These are phyloP conservation scores for Thielaviopsis euricoi DNA, from an alignment of 2,329 filamentous ascomycete species.

Conservation along the genomic window DNA sequence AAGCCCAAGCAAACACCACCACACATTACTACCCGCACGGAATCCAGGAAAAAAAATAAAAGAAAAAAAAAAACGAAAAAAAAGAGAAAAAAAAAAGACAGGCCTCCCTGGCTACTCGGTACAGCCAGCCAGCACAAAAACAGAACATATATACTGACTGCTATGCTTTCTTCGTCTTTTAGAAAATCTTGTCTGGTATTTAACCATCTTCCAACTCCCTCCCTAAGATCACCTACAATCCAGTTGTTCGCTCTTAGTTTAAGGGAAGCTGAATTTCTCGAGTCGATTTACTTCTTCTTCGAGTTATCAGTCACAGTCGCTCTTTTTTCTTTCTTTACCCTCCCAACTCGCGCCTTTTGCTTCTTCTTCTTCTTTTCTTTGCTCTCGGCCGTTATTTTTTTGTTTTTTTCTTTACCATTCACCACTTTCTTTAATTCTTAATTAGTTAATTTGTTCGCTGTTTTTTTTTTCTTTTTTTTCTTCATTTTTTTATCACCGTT, in stretches of 20 bases:
- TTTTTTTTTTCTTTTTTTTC: conserved; percentile 3
- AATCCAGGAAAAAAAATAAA: no score
- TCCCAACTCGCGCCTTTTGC: background rate
- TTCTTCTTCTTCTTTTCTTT: background rate
- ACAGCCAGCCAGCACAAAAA: background rate
- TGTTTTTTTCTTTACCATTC: conserved; percentile 6
- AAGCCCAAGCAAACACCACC: no score
- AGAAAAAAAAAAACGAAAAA: no score
- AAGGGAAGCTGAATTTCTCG: conserved; percentile 12
- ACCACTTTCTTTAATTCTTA: conserved; percentile 12
- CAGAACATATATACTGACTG: conserved; percentile 6
- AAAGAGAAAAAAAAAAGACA: no score
- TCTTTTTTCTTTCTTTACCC: conserved; percentile 11
- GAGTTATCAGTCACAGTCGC: conserved; percentile 11
- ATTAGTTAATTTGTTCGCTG: conserved; percentile 7
- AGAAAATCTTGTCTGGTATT: conserved; percentile 11
- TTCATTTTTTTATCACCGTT: background rate
- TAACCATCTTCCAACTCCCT: conserved; percentile 13
- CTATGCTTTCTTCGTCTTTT: conserved; percentile 8
- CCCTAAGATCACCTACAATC: conserved; percentile 10
- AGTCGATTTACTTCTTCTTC: conserved; percentile 12
- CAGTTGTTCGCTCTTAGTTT: conserved; percentile 9
- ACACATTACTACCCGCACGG: no score
- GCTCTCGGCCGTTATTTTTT: conserved; percentile 1
- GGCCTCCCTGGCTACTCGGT: no score